These are phyloP conservation scores for Coemansia sp. DNA, from an alignment of 192 early-diverging fungal genomes.

Conservation along the genomic window DNA sequence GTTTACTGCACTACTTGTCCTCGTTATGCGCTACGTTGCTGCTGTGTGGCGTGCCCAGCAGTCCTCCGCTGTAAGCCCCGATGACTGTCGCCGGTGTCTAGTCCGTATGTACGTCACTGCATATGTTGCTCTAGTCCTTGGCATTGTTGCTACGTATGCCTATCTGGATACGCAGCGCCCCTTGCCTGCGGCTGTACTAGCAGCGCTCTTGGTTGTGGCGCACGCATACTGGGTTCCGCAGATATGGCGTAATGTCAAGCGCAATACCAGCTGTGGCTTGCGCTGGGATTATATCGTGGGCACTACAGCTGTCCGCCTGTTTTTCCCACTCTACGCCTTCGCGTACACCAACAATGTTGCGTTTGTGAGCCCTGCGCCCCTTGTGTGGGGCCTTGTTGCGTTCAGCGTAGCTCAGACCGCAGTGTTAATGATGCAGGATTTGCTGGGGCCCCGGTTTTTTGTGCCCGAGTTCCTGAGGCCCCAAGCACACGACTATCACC, in stretches of 20 bases:
- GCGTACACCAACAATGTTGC: slow-evolving; percentile 56
- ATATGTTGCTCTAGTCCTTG: slow-evolving; percentile 60
- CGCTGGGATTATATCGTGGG: slow-evolving; percentile 63
- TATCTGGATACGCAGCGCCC: slow-evolving; percentile 57
- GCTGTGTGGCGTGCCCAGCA: slow-evolving; percentile 70
- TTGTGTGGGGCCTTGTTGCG: slow-evolving; percentile 57
- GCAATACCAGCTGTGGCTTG: slow-evolving; percentile 64
- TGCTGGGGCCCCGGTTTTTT: slow-evolving; percentile 72
- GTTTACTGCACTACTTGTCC: slow-evolving; percentile 68
- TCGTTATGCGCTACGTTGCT: slow-evolving; percentile 71
- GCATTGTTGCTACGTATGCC: slow-evolving; percentile 65
- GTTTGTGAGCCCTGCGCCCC: slow-evolving; percentile 30
- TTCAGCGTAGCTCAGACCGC: slow-evolving; percentile 64
- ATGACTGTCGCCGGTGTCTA: slow-evolving; percentile 32
- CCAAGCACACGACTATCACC: slow-evolving; percentile 72
- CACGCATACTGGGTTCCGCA: slow-evolving; percentile 86
- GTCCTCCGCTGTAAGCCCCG: slow-evolving; percentile 48
- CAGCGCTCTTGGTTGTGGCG: slow-evolving; percentile 40
- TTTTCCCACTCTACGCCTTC: slow-evolving; percentile 64
- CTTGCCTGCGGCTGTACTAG: slow-evolving; percentile 55
- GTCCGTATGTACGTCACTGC: slow-evolving; percentile 26
- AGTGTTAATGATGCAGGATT: slow-evolving; percentile 67
- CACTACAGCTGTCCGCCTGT: slow-evolving; percentile 59
- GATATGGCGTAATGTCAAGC: slow-evolving; percentile 67
- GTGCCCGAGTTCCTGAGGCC: slow-evolving; percentile 68